Evolutionary conservation across 192 early-diverging fungal species (phyloP).

Genomic region (Coemansia sp.): DNA sequence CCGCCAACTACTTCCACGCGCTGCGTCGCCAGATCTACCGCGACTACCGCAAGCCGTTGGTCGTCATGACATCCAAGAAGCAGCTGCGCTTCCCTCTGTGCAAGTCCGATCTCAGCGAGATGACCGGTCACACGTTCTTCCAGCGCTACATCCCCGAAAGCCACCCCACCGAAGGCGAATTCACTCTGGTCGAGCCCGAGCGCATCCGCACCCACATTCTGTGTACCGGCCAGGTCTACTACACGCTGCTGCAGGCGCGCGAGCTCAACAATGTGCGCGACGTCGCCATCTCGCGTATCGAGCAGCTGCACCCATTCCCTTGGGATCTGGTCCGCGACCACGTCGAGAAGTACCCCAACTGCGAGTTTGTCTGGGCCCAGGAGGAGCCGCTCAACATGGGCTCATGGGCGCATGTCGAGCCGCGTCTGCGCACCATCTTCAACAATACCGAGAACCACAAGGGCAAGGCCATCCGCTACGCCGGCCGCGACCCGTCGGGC

Average conservation of each 20-base stretch:
- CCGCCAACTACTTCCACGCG: slow-evolving; percentile 97
- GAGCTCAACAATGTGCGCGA: slow-evolving; percentile 87
- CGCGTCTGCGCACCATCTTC: slow-evolving; percentile 80
- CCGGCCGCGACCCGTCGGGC: slow-evolving; percentile 86
- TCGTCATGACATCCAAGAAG: slow-evolving; percentile 79
- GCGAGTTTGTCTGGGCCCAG: slow-evolving; percentile 91
- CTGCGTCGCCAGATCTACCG: slow-evolving; percentile 94
- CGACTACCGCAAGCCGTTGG: slow-evolving; percentile 95
- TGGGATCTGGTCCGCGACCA: slow-evolving; percentile 85
- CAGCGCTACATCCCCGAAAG: slow-evolving; percentile 90
- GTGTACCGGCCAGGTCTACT: slow-evolving; percentile 98
- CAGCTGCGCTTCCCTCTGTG: slow-evolving; percentile 93
- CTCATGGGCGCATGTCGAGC: slow-evolving; percentile 85
- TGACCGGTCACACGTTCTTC: slow-evolving; percentile 81
- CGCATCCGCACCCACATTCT: slow-evolving; percentile 90
- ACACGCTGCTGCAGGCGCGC: slow-evolving; percentile 83
- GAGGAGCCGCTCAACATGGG: slow-evolving; percentile 97
- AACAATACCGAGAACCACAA: slow-evolving; percentile 70
- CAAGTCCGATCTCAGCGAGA: slow-evolving; percentile 78
- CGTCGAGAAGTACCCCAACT: slow-evolving; percentile 87
- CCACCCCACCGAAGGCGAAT: slow-evolving; percentile 68
- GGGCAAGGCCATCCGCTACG: slow-evolving; percentile 66
- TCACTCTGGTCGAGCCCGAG: slow-evolving; percentile 73
- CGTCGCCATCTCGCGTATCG: slow-evolving; percentile 89
- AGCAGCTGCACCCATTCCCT: slow-evolving; percentile 95